These are phyloP conservation scores for Parastagonospora nodorum DNA, from an alignment of 2,329 filamentous ascomycete species.

Conservation along the genomic window DNA sequence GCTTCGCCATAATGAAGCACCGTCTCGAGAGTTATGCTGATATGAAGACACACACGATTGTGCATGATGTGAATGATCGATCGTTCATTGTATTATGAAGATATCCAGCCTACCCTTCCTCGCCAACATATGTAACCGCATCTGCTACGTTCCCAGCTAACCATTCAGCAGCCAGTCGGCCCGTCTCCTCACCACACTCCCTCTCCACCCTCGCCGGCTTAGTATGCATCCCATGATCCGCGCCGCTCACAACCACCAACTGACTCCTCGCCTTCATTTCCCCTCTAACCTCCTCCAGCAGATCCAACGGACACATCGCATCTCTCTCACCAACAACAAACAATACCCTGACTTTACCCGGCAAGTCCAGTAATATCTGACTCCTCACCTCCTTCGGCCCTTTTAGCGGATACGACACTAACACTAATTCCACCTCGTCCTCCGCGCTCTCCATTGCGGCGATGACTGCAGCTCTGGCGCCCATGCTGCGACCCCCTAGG, in stretches of 20 bases:
- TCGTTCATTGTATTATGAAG: background rate
- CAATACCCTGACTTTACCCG: constrained; percentile 37
- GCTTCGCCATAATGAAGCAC: background rate
- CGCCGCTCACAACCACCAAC: constrained; percentile 43
- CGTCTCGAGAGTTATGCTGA: background rate
- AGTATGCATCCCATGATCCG: constrained; percentile 50
- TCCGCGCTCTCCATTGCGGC: constrained; percentile 27
- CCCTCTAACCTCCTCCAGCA: constrained; percentile 29
- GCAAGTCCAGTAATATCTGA: constrained; percentile 46
- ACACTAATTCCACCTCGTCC: constrained; percentile 30
- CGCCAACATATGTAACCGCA: constrained; percentile 10
- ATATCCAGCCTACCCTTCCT: background rate
- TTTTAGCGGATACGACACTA: constrained; percentile 50
- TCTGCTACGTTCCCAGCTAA: constrained; percentile 13
- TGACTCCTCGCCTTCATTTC: constrained; percentile 48
- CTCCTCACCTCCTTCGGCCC: constrained; percentile 44
- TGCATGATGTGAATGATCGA: background rate
- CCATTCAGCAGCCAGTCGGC: constrained; percentile 45
- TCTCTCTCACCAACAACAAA: constrained; percentile 46
- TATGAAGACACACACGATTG: background rate
- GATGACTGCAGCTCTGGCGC: constrained; percentile 49
- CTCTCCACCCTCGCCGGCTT: constrained; percentile 30
- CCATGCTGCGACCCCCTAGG: constrained; percentile 52
- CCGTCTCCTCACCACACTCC: constrained; percentile 38
- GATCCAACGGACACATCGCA: constrained; percentile 27